phyloP scores from a whole-genome alignment of 1,139 yeast genomes.

The Wickerhamomyces sp. region DNA sequence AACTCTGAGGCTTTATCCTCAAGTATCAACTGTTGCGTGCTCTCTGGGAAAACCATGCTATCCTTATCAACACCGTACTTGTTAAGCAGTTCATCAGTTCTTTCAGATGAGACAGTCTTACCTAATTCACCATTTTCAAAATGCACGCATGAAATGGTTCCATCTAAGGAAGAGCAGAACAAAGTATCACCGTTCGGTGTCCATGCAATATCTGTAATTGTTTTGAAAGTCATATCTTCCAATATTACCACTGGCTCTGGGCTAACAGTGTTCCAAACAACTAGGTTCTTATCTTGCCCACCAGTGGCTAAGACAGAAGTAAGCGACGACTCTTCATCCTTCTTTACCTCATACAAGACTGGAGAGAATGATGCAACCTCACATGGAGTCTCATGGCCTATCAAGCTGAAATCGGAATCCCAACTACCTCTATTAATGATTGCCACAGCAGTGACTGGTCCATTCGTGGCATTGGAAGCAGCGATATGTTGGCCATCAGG shows the following conservation, averaged over 20 bases:
- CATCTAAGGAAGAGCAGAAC: conserved; percentile 79
- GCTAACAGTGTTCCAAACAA: conserved; percentile 63
- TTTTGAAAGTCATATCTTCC: conserved; percentile 53
- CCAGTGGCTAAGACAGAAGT: conserved; percentile 66
- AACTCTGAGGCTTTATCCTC: conserved; percentile 55
- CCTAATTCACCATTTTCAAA: conserved; percentile 79
- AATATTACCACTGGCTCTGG: conserved; percentile 63
- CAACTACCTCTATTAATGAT: conserved; percentile 88
- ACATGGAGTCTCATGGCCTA: conserved; percentile 96
- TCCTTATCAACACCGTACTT: conserved; percentile 89
- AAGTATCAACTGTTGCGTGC: conserved; percentile 68
- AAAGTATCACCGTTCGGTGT: conserved; percentile 70
- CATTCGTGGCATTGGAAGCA: conserved; percentile 95
- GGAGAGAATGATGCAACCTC: conserved; percentile 94
- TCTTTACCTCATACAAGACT: conserved; percentile 41
- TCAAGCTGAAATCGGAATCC: conserved; percentile 82
- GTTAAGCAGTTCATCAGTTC: conserved; percentile 64
- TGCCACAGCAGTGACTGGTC: conserved; percentile 89
- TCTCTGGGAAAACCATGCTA: conserved; percentile 79
- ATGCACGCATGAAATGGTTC: conserved; percentile 65
- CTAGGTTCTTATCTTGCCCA: conserved; percentile 72
- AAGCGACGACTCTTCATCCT: conserved; percentile 14
- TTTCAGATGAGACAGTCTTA: conserved; percentile 56
- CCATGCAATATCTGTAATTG: conserved; percentile 77
- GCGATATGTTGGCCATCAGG: conserved; percentile 98